Evolutionary conservation across 331 rosid genomes (phyloP).

Genomic region (Malus hybrid): DNA sequence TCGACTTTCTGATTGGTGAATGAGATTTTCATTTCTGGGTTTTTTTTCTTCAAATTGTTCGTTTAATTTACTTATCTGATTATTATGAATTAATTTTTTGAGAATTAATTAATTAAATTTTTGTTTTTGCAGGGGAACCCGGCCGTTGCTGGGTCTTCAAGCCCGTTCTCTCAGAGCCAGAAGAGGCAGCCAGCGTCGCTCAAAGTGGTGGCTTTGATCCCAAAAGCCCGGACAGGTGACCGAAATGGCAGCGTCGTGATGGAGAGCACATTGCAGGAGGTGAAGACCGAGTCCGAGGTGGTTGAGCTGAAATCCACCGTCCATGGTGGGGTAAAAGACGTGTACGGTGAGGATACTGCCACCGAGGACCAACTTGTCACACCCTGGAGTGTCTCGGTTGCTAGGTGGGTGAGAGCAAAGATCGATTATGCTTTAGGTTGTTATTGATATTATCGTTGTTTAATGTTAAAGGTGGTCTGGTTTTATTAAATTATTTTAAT

Average conservation of each 20-base stretch:
- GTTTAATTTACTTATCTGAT: not conserved
- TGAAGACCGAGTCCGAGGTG: constrained; percentile 18
- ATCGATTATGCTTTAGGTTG: not conserved
- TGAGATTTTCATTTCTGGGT: constrained; percentile 12
- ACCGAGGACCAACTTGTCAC: constrained; percentile 74
- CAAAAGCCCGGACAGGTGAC: constrained; percentile 44
- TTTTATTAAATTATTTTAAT: not conserved
- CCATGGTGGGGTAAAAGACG: constrained; percentile 56
- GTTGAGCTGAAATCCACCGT: constrained; percentile 31
- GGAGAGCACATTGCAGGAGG: constrained; percentile 43
- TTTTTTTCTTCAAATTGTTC: not conserved
- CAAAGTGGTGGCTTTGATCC: constrained; percentile 42
- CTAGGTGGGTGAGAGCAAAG: constrained; percentile 57
- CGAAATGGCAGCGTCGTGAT: constrained; percentile 46
- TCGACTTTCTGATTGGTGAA: not conserved
- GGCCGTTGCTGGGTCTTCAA: constrained; percentile 27
- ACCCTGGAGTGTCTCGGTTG: constrained; percentile 87
- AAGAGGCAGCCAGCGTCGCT: constrained; percentile 25
- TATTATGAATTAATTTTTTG: not conserved
- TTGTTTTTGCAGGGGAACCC: constrained; percentile 39
- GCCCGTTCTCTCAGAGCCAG: constrained; percentile 28
- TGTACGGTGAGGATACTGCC: constrained; percentile 63
- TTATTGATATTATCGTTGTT: not conserved
- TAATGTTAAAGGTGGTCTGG: not conserved
- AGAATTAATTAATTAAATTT: not conserved